Percentiles rank a stretch among this genome's conserved stretches.
phyloP scores from a whole-genome alignment of 768 basidiomycete genomes.

The Mrakia frigida region DNA sequence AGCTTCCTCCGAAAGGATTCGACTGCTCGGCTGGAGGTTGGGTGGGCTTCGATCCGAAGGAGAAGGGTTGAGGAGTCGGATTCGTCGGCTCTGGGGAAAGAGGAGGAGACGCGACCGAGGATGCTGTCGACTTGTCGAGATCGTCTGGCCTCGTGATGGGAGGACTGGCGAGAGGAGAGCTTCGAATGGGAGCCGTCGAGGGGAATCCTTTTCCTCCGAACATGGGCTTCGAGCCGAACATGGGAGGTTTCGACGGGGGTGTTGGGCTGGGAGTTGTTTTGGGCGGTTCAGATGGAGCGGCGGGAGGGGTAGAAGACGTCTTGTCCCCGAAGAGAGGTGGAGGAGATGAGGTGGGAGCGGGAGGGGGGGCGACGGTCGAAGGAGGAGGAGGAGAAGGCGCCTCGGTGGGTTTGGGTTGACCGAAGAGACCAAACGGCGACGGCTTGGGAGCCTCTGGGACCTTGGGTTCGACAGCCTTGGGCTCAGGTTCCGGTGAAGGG shows the following conservation, averaged over 20 bases:
- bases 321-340: not conserved
- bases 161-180: constrained; percentile 21
- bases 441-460: not conserved
- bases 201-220: constrained; percentile 19
- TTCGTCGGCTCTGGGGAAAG: not conserved
- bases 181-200: constrained; percentile 13
- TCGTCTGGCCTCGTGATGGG: constrained; percentile 13
- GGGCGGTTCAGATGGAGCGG: not conserved
- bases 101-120: constrained; percentile 6
- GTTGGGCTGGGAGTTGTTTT: constrained; percentile 1
- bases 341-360: not conserved
- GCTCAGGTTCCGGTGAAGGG: not conserved
- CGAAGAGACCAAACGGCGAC: constrained; percentile 4
- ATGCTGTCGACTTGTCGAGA: constrained; percentile 11
- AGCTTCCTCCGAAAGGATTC: not conserved
- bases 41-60: not conserved
- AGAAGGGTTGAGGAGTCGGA: constrained; percentile 1
- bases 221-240: constrained; percentile 17
- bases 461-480: not conserved
- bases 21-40: not conserved
- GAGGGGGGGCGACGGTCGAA: not conserved
- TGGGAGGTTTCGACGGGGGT: not conserved
- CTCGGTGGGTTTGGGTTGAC: not conserved
- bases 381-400: not conserved
- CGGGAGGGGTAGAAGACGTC: not conserved